These are phyloP conservation scores for Glycine tomentella DNA, from an alignment of 306 rosid species.

Conservation along the genomic window DNA sequence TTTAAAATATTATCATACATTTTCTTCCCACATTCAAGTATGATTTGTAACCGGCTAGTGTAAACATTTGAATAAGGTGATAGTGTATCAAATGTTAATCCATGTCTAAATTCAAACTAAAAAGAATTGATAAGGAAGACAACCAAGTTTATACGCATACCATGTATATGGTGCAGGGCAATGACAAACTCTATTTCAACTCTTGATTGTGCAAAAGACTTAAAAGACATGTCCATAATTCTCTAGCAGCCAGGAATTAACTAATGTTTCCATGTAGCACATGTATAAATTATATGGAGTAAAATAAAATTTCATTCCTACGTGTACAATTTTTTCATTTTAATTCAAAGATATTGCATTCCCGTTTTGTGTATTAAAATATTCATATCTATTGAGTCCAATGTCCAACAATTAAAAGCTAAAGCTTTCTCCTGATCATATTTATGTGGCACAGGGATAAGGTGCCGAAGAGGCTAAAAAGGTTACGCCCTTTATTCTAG, in stretches of 20 bases:
- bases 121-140: not conserved
- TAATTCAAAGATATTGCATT: conserved; percentile 1
- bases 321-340: conserved; percentile 16
- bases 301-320: conserved; percentile 7
- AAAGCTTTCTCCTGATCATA: conserved; percentile 21
- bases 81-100: not conserved
- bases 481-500: not conserved
- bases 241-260: not conserved
- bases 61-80: no score
- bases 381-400: conserved; percentile 11
- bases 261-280: conserved; percentile 1
- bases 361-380: not conserved
- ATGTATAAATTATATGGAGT: conserved; percentile 15
- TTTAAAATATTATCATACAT: not conserved
- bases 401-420: not conserved
- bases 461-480: conserved; percentile 4
- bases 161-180: not conserved
- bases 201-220: conserved; percentile 6
- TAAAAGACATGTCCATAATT: not conserved
- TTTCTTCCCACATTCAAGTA: no score
- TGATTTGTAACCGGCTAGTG: no score
- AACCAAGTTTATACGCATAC: conserved; percentile 8
- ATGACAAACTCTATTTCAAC: not conserved
- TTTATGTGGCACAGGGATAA: not conserved
- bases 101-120: conserved; percentile 22